A percentile compares a stretch with the other conserved stretches of the same genome.
Evolutionary conservation across 345 rosid species (phyloP).

Genomic region (Arabis alpina): DNA sequence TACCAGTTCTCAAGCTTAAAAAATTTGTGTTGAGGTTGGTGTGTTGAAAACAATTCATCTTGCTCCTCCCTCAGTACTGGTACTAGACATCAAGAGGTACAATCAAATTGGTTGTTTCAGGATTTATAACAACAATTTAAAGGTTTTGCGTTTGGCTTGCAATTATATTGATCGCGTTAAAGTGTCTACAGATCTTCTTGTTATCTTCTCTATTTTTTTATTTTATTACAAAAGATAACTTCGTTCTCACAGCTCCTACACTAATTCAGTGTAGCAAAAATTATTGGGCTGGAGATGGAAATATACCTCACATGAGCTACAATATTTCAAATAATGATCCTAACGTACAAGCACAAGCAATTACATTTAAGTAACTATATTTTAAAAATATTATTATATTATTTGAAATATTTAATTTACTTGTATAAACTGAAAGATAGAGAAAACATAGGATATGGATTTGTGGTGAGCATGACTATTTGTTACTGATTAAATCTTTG

Average conservation of each 20-base stretch:
- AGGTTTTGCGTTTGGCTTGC: slow-evolving; percentile 15
- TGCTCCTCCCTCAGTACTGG: slow-evolving; percentile 19
- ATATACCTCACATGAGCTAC: no score
- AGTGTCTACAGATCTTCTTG: background rate
- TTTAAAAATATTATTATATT: background rate
- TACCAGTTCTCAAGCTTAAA: background rate
- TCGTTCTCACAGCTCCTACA: background rate
- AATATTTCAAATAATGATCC: no score
- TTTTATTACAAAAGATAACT: background rate
- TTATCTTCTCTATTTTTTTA: background rate
- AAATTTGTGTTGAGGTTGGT: background rate
- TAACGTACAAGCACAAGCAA: no score
- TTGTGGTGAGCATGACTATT: background rate
- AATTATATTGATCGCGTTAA: background rate
- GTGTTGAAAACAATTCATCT: slow-evolving; percentile 4
- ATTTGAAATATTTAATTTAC: background rate
- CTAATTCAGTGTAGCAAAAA: background rate
- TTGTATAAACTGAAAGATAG: slow-evolving; percentile 1
- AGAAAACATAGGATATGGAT: slow-evolving; percentile 5
- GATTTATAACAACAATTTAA: slow-evolving; percentile 22
- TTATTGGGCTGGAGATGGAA: background rate
- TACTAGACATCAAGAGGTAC: background rate
- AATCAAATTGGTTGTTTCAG: background rate
- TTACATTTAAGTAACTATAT: no score
- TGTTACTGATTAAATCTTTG: background rate